Conservation (phyloP, 306 rosid species). For the Spatholobus suberectus region DNA sequence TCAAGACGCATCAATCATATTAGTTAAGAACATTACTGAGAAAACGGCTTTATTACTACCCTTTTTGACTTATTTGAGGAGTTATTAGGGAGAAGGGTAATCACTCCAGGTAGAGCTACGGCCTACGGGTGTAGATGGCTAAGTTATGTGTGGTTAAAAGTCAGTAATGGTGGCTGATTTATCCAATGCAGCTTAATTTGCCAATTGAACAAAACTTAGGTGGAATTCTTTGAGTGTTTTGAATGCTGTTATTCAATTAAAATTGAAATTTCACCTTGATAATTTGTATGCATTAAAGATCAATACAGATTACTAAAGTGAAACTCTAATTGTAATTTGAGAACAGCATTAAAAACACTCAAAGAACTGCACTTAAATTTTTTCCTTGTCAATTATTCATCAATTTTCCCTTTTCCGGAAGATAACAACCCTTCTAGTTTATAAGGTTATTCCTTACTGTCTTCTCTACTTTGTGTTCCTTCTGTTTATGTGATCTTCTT, state of each 20-base stretch:
- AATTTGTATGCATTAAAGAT: no score
- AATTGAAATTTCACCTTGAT: no score
- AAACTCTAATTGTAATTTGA: no score
- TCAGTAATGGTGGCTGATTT: slow-evolving; percentile 20
- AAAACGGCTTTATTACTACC: background rate
- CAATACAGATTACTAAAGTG: no score
- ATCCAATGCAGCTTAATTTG: background rate
- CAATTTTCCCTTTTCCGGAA: background rate
- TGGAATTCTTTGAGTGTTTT: no score
- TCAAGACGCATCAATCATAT: background rate
- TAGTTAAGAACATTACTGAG: background rate
- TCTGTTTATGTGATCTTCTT: background rate
- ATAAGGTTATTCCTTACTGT: background rate
- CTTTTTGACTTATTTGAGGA: background rate
- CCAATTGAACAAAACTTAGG: no score
- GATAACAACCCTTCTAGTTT: background rate
- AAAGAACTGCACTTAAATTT: no score
- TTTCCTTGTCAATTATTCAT: background rate
- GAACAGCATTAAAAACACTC: no score
- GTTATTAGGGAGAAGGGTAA: background rate
- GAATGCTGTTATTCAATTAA: no score
- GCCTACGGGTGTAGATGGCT: background rate
- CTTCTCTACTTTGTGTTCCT: background rate
- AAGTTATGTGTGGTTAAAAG: background rate
- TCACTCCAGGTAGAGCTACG: background rate